Conservation (phyloP, 495 filamentous ascomycete species). For the Penicillium cinerascens region DNA sequence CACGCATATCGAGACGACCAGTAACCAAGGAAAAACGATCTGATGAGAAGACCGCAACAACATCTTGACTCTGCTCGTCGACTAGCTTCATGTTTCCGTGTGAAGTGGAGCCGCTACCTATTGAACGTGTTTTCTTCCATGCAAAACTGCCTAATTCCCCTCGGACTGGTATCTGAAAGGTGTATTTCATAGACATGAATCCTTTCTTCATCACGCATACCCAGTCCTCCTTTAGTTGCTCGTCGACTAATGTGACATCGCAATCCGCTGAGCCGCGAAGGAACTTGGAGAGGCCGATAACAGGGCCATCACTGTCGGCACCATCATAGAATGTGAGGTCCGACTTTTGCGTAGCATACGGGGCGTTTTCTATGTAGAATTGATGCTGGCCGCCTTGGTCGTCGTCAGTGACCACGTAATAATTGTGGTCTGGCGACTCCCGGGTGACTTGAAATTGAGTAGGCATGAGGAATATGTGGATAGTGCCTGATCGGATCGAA, state of each 20-base stretch:
- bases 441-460: constrained; percentile 13
- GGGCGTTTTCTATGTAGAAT: constrained; percentile 14
- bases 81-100: constrained; percentile 12
- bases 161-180: not conserved
- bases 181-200: constrained; percentile 1
- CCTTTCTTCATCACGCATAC: constrained; percentile 8
- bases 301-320: not conserved
- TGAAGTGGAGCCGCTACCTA: constrained; percentile 3
- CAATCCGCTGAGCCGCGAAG: constrained; percentile 9
- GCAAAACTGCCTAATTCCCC: not conserved
- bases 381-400: not conserved
- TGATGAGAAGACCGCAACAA: constrained; percentile 15
- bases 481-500: too few relatives aligned
- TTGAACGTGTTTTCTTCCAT: constrained; percentile 17
- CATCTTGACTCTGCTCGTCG: constrained; percentile 4
- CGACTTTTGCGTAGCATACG: not conserved
- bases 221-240: not conserved
- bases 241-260: constrained; percentile 2
- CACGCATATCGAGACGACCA: constrained; percentile 10
- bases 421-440: constrained; percentile 11
- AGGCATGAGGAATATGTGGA: not conserved
- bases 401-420: not conserved
- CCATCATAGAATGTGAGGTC: constrained; percentile 10
- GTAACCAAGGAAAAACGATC: constrained; percentile 6
- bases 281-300: constrained; percentile 9